Evolutionary conservation across 176 grass and related monocot species (phyloP), one percentile per base, ranked within the genome.

Genomic region (Carex scoparia): DNA sequence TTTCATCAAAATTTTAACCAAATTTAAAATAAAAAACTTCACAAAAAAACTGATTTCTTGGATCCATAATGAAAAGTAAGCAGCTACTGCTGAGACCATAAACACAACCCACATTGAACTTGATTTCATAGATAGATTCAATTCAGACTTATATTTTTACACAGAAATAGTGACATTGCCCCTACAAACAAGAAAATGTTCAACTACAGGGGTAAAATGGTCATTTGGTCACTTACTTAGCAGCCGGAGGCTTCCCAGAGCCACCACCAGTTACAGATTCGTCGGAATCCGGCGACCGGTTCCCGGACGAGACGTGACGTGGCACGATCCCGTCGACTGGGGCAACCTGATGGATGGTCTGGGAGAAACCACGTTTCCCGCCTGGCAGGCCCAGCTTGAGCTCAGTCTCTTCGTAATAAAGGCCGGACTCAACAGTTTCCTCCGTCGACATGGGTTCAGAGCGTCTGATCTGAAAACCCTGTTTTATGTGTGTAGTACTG

Each of bases 191-290:
- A 59, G 2, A 33, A 37, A 68, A 32, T 12, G 65, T 68, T 70
- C 15, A 38, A n/a, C 15, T 44, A 70, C 16, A 19, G 44, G n/a
- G 40, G 9, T 6, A 1, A 49, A 49, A 73, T 49, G 8, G 69
- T 73, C 38, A 73, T 73, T 49, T 48, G 1, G 27, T 11, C 23
- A 76, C 72, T 76, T 55, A 76, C 72, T 76, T 76, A 76, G 72
- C 72, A 31, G 72, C 48, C 9, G 72, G 72, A 53, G 72, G 48
- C 72, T 76, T 76, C 1, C 23, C 72, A 13, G 3, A 19, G 42
- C 69, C 69, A 73, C 69, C 69, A 27, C 69, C 69, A 3, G 72
- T 76, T 0, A 76, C 48, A 55, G 72, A 76, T 31, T 55, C 48
- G 48, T 76, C 5, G 19, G 72, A 76, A 15, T 76, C 48, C 10